Evolutionary conservation across 2,329 filamentous ascomycete genomes (phyloP).

Genomic region (Aspergillus spinulosporus): DNA sequence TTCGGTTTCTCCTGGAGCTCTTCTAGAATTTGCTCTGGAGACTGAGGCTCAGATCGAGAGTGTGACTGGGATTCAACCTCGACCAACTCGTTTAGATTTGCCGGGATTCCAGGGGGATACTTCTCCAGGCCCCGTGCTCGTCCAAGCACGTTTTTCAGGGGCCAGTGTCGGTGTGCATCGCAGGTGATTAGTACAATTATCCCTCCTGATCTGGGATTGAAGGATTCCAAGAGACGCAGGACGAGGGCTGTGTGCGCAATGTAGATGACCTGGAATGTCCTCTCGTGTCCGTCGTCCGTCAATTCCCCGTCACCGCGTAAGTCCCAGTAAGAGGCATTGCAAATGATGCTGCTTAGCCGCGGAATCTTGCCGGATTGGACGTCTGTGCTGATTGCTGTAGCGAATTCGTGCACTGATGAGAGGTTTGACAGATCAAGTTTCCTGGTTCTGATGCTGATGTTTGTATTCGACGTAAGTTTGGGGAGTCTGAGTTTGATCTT

Average conservation of each 20-base stretch:
- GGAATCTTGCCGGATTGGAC: slow-evolving; percentile 8
- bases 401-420: slow-evolving; percentile 2
- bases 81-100: background rate
- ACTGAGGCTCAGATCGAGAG: background rate
- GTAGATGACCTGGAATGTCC: slow-evolving; percentile 12
- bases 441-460: background rate
- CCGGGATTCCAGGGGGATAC: slow-evolving; percentile 5
- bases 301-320: background rate
- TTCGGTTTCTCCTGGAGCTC: slow-evolving; percentile 8
- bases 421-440: slow-evolving; percentile 10
- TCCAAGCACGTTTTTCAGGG: background rate
- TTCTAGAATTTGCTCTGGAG: slow-evolving; percentile 4
- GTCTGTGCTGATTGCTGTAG: slow-evolving; percentile 1
- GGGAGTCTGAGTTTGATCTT: background rate
- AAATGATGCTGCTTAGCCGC: slow-evolving; percentile 11
- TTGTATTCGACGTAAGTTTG: background rate
- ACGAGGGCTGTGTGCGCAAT: slow-evolving; percentile 7
- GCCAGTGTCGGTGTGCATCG: slow-evolving; percentile 6
- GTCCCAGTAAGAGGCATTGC: slow-evolving; percentile 15
- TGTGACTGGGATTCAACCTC: background rate
- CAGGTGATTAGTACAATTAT: slow-evolving; percentile 2
- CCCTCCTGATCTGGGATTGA: background rate
- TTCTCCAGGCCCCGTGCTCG: slow-evolving; percentile 1
- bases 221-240: slow-evolving; percentile 6
- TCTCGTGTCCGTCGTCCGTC: slow-evolving; percentile 8